Conservation (phyloP, 2,329 filamentous ascomycete genomes). For the Laburnicola sp. region DNA sequence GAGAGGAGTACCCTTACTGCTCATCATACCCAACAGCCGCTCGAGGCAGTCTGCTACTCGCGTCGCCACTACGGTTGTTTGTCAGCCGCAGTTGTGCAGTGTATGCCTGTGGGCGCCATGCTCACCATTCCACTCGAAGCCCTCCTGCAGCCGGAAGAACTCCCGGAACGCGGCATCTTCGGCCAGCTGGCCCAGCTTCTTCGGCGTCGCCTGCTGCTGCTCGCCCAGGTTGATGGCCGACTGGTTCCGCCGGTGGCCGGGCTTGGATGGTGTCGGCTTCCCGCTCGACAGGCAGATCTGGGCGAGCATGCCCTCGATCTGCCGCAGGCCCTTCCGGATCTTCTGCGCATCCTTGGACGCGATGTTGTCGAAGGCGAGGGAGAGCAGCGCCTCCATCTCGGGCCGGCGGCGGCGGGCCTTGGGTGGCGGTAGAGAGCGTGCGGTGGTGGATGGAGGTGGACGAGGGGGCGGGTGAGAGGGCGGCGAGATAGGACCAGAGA, state of each 20-base stretch:
- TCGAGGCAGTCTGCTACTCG: slow-evolving; percentile 85
- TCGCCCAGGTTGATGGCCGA: slow-evolving; percentile 43
- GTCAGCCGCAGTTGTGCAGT: slow-evolving; percentile 13
- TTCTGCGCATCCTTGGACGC: slow-evolving; percentile 88
- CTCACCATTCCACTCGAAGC: slow-evolving; percentile 91
- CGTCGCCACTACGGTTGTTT: slow-evolving; percentile 64
- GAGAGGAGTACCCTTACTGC: slow-evolving; percentile 48
- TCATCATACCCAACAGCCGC: slow-evolving; percentile 76
- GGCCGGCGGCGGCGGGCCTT: slow-evolving; percentile 9
- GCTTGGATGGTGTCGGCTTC: slow-evolving; percentile 37
- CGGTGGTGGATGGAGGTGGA: slow-evolving; percentile 5
- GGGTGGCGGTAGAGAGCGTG: slow-evolving; percentile 4
- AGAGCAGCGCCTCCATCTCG: slow-evolving; percentile 85
- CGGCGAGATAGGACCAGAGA: slow-evolving; percentile 2
- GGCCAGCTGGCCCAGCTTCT: slow-evolving; percentile 67
- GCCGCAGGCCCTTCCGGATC: slow-evolving; percentile 88
- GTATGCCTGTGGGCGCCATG: neutral
- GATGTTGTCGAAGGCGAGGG: slow-evolving; percentile 93
- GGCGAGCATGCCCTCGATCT: slow-evolving; percentile 90
- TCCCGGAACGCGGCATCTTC: slow-evolving; percentile 89
- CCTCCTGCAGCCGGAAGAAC: slow-evolving; percentile 95
- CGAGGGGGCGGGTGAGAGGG: slow-evolving; percentile 9
- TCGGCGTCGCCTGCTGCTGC: slow-evolving; percentile 36
- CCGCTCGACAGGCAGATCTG: slow-evolving; percentile 80
- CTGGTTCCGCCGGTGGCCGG: slow-evolving; percentile 41